phyloP scores from a whole-genome alignment of 768 basidiomycete genomes.

The Pleurotus giganteus region DNA sequence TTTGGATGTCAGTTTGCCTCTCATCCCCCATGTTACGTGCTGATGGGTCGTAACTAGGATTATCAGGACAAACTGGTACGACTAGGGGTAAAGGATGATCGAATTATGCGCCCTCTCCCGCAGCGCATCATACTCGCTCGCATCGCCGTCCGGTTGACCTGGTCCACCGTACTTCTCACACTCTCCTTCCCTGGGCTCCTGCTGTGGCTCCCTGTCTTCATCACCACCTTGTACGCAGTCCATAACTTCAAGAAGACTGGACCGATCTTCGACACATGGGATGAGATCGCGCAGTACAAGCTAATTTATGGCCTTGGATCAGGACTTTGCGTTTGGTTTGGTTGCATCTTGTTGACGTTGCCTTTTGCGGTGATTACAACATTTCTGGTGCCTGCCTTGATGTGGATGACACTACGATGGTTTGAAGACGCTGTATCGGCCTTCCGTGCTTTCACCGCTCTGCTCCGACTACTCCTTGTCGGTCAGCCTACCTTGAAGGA shows the following conservation, averaged over 20 bases:
- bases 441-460: constrained; percentile 67
- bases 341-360: constrained; percentile 54
- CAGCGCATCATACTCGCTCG: constrained; percentile 57
- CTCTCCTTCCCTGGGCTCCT: constrained; percentile 74
- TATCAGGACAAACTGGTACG: constrained; percentile 72
- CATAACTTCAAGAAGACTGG: constrained; percentile 79
- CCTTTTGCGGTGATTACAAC: constrained; percentile 58
- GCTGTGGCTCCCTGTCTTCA: constrained; percentile 82
- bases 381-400: constrained; percentile 63
- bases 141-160: constrained; percentile 60
- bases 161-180: constrained; percentile 59
- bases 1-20: constrained; percentile 49
- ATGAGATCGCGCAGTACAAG: constrained; percentile 89
- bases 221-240: constrained; percentile 66
- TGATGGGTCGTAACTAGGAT: constrained; percentile 33
- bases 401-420: constrained; percentile 93
- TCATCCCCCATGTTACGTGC: background rate
- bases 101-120: constrained; percentile 65
- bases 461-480: constrained; percentile 60
- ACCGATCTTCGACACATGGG: constrained; percentile 83
- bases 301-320: constrained; percentile 79
- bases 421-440: constrained; percentile 81
- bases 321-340: constrained; percentile 65
- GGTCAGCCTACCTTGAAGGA: constrained; percentile 54
- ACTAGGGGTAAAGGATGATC: constrained; percentile 82